phyloP scores from a whole-genome alignment of 495 filamentous ascomycete genomes.

The Aspergillus ostianus region DNA sequence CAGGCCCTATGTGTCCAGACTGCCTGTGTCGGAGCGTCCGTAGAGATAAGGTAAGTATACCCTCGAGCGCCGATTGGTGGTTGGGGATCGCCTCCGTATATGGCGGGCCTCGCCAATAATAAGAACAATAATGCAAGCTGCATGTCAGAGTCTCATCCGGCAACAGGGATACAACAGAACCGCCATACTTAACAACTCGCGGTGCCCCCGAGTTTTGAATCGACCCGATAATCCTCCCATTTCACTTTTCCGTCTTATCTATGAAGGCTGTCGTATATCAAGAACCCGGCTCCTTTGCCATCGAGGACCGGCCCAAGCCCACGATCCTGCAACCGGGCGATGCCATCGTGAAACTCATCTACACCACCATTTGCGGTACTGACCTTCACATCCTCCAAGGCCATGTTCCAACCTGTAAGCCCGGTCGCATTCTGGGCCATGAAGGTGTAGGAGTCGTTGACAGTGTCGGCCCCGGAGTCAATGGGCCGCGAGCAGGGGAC shows the following conservation, averaged over 20 bases:
- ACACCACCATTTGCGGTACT: conserved; percentile 75
- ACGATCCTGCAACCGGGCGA: conserved; percentile 66
- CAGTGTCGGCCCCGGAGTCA: conserved; percentile 59
- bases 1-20: neutral
- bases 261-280: conserved; percentile 45
- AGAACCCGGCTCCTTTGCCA: conserved; percentile 18
- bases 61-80: neutral
- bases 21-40: neutral
- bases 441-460: conserved; percentile 83
- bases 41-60: neutral
- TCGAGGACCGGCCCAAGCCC: conserved; percentile 60
- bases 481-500: conserved; percentile 40
- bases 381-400: conserved; percentile 79
- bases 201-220: neutral
- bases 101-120: neutral
- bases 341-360: conserved; percentile 75
- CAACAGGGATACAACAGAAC: neutral
- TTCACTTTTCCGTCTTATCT: neutral
- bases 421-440: conserved; percentile 79
- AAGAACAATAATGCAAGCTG: neutral
- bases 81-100: neutral
- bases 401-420: conserved; percentile 61
- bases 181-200: neutral
- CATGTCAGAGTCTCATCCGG: neutral
- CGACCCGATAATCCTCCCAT: neutral